Evolutionary conservation across 495 filamentous ascomycete genomes (phyloP).

Genomic region (Penicillium manginii): DNA sequence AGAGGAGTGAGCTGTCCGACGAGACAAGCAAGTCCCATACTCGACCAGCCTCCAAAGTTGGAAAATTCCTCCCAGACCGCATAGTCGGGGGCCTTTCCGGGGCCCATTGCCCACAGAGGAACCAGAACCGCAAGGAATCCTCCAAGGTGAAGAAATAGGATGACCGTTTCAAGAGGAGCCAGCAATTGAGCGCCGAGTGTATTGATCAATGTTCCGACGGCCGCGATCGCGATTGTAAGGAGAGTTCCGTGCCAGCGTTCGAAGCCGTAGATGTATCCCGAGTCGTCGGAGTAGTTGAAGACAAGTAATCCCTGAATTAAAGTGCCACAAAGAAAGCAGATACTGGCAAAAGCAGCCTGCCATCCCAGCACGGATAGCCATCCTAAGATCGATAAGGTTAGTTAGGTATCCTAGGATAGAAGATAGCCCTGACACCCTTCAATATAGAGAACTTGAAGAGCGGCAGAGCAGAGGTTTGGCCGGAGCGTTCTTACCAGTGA

Average conservation of each 20-base stretch:
- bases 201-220: conserved; percentile 48
- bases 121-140: conserved; percentile 57
- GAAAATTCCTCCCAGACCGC: conserved; percentile 50
- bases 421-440: no score
- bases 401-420: no score
- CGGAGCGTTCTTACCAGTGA: conserved; percentile 32
- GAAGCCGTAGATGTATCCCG: conserved; percentile 31
- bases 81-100: conserved; percentile 32
- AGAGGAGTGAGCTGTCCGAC: conserved; percentile 46
- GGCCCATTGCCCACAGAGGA: conserved; percentile 46
- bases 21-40: conserved; percentile 44
- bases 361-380: conserved; percentile 55
- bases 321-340: conserved; percentile 45
- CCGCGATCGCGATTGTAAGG: conserved; percentile 45
- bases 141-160: conserved; percentile 49
- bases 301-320: conserved; percentile 53
- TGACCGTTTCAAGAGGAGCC: conserved; percentile 44
- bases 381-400: conserved; percentile 25
- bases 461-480: no score
- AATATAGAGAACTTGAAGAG: not conserved
- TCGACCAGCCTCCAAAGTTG: conserved; percentile 51
- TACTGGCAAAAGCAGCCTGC: conserved; percentile 43
- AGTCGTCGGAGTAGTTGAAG: conserved; percentile 43
- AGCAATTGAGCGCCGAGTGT: conserved; percentile 41
- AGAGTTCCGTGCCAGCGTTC: conserved; percentile 47